phyloP scores from a whole-genome alignment of 257 asterid species.

The Capsicum baccatum region DNA sequence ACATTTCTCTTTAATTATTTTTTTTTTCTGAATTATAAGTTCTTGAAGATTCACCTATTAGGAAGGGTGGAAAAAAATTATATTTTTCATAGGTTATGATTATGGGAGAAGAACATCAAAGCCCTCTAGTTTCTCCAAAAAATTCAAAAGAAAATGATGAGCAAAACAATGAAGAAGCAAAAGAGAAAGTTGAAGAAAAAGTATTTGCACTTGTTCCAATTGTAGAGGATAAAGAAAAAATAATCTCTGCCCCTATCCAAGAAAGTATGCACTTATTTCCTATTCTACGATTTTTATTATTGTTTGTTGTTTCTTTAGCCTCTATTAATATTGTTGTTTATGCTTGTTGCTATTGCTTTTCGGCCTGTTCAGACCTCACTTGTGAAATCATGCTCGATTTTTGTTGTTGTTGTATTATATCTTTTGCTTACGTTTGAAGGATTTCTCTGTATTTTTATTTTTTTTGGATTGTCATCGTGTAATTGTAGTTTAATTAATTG shows the following conservation, averaged over 20 bases:
- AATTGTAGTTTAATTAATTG: background rate
- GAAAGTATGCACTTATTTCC: slow-evolving; percentile 26
- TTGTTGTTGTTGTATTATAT: too few relatives aligned
- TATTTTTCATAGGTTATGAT: background rate
- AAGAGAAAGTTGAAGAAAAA: slow-evolving; percentile 25
- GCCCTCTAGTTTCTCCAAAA: background rate
- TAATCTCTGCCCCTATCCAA: slow-evolving; percentile 9
- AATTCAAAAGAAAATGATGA: slow-evolving; percentile 21
- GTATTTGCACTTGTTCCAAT: slow-evolving; percentile 24
- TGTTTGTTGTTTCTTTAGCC: background rate
- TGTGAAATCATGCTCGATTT: too few relatives aligned
- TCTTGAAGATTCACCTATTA: background rate
- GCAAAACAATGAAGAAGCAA: background rate
- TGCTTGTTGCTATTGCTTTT: too few relatives aligned
- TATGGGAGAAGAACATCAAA: slow-evolving; percentile 41
- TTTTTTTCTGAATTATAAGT: background rate
- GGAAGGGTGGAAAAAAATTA: too few relatives aligned
- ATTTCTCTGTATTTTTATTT: background rate
- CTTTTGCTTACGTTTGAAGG: too few relatives aligned
- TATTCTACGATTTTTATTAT: background rate
- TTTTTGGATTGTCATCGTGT: background rate
- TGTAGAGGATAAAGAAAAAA: slow-evolving; percentile 25
- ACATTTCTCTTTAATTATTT: background rate
- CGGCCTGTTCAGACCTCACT: too few relatives aligned
- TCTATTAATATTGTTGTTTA: background rate